A percentile compares a stretch with the other conserved stretches of the same genome.
phyloP scores from a whole-genome alignment of 2,329 filamentous ascomycete genomes.

The Colletotrichum cuscutae region DNA sequence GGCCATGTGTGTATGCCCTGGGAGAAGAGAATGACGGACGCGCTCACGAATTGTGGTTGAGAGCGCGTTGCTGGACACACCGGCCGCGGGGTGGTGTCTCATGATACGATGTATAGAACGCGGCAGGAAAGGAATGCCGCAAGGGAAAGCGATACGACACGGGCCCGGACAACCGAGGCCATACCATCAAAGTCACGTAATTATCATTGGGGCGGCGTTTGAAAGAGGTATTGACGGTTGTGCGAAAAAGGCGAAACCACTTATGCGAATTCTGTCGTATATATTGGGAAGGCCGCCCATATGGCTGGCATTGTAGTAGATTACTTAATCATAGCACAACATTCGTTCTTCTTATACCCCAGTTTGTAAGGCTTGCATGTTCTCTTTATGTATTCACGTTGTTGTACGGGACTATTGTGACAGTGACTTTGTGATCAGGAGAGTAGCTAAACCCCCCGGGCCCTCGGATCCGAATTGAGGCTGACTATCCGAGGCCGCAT shows the following conservation, averaged over 20 bases:
- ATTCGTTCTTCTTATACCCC: neutral
- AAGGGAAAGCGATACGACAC: conserved; percentile 26
- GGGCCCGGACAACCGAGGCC: conserved; percentile 5
- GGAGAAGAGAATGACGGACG: neutral
- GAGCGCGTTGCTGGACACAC: conserved; percentile 1
- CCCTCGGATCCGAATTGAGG: neutral
- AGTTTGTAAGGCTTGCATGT: neutral
- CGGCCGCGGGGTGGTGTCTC: neutral
- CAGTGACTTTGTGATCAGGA: too few species aligned
- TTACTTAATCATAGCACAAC: conserved; percentile 29
- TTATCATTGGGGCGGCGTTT: conserved; percentile 36
- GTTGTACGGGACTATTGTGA: neutral
- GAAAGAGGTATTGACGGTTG: conserved; percentile 31
- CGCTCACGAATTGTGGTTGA: neutral
- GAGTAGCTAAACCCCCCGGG: neutral
- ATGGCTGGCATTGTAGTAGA: conserved; percentile 34
- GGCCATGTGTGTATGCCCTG: neutral
- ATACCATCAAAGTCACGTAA: conserved; percentile 25
- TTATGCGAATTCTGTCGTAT: conserved; percentile 26
- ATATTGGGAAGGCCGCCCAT: conserved; percentile 30
- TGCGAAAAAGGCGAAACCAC: neutral
- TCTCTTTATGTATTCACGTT: neutral
- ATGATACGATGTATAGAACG: conserved; percentile 31
- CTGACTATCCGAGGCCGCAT: conserved; percentile 1
- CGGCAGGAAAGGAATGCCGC: conserved; percentile 12